phyloP scores from a whole-genome alignment of 176 grass and related monocot species.

The Lolium perenne region DNA sequence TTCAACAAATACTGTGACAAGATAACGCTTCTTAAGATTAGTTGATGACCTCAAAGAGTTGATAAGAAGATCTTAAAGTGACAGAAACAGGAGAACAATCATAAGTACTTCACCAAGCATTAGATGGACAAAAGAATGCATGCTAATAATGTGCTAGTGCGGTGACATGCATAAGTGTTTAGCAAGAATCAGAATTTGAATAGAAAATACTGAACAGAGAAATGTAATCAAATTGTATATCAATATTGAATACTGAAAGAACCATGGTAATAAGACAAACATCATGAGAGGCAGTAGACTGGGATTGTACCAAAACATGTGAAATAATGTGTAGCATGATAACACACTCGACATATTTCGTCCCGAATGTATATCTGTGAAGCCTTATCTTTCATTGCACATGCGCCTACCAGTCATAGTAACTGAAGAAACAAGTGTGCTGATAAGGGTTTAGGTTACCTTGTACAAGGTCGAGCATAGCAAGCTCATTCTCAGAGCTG shows the following conservation, averaged over 20 bases:
- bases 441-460: slow-evolving; percentile 52
- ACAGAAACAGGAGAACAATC: slow-evolving; percentile 2
- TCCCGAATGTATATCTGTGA: no score
- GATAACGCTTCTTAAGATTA: no score
- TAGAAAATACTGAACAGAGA: background rate
- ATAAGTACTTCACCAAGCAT: background rate
- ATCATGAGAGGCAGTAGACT: background rate
- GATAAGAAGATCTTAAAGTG: no score
- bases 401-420: background rate
- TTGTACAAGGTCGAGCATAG: slow-evolving; percentile 97
- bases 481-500: slow-evolving; percentile 84
- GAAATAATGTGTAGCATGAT: slow-evolving; percentile 5
- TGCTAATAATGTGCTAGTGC: background rate
- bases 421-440: slow-evolving; percentile 11
- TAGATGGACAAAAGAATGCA: no score
- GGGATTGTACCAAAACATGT: background rate
- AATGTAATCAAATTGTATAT: background rate
- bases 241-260: slow-evolving; percentile 18
- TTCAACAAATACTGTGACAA: slow-evolving; percentile 87
- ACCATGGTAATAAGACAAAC: background rate
- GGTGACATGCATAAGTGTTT: background rate
- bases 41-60: no score
- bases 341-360: slow-evolving; percentile 3
- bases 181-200: slow-evolving; percentile 7
- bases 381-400: no score